These are phyloP conservation scores for Camellia japonica DNA, from an alignment of 148 eudicot species.

Conservation along the genomic window DNA sequence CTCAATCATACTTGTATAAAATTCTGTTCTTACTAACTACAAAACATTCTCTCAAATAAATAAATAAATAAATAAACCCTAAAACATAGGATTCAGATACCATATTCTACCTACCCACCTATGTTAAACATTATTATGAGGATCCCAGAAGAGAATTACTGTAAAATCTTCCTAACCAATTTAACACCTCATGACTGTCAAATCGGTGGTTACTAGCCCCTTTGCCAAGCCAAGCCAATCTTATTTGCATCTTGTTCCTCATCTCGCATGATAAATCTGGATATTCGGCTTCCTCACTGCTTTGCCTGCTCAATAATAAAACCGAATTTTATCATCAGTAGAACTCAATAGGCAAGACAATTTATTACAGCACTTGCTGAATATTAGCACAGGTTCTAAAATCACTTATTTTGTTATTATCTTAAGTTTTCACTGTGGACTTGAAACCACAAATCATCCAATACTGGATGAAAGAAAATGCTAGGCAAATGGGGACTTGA, in stretches of 20 bases:
- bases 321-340: not conserved
- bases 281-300: not conserved
- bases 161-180: not conserved
- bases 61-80: not conserved
- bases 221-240: not conserved
- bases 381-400: not conserved
- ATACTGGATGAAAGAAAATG: too few relatives aligned
- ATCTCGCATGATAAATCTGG: not conserved
- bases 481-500: too few relatives aligned
- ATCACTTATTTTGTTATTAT: not conserved
- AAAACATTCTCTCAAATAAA: not conserved
- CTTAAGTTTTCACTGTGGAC: not conserved
- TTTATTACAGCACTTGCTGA: not conserved
- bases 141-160: not conserved
- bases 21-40: not conserved
- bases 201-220: not conserved
- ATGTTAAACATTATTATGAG: not conserved
- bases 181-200: not conserved
- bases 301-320: constrained; percentile 13
- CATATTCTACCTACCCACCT: not conserved
- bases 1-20: not conserved
- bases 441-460: not conserved
- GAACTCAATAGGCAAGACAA: not conserved
- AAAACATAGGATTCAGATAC: not conserved
- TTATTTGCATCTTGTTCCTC: not conserved